Base-by-base conservation (phyloP, 2,329 filamentous ascomycete species). In the Zasmidium citrigriseum region DNA sequence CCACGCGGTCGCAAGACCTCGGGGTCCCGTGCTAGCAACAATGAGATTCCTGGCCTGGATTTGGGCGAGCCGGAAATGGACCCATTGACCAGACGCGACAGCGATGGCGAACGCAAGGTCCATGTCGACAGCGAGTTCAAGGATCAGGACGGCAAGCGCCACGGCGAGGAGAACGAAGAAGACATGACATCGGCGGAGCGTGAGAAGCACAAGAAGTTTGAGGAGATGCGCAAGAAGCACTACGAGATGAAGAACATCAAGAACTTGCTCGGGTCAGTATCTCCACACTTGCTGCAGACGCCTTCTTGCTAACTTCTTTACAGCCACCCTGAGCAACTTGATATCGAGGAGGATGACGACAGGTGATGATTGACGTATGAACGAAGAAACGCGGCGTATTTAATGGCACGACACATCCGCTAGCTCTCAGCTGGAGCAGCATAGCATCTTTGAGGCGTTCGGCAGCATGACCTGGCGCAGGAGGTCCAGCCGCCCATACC, bases 201-300 rank as follows among this genome's bases (percentile, higher is more conserved):
- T 62, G 91, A 95, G 79, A 97, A 98, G 81, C 95, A 99, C 76
- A 86, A 84, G 72, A 86, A 89, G 73, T 99, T 99, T 74, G 93
- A 97, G 78, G 83, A 90, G 78, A 83, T 91, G 80, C 86, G 95
- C 71, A 97, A 95, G 86, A 93, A 88, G 80, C 95, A 99, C 77
- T 99, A 99, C 77, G 95, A 99, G 82, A 99, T 99, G 95, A 91
- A 86, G 78, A 89, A 95, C 71, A 92, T 97, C 58, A 96, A 95
- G 70, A 85, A 88, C 70, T 78, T 98, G 54, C 84, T 99, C 64
- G 93, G 91, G 86, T 88, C 75, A 65, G 81, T 77, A 22, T 53
- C 47, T 41, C 23, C 41, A 58, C 44, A 46, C 38, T 41, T 50
- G n/a, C 14, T 10, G 46, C 23, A 24, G 21, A n/a, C 38, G 58